These are phyloP conservation scores for Aureobasidium sp. DNA, from an alignment of 2,329 filamentous ascomycete species.

Conservation along the genomic window DNA sequence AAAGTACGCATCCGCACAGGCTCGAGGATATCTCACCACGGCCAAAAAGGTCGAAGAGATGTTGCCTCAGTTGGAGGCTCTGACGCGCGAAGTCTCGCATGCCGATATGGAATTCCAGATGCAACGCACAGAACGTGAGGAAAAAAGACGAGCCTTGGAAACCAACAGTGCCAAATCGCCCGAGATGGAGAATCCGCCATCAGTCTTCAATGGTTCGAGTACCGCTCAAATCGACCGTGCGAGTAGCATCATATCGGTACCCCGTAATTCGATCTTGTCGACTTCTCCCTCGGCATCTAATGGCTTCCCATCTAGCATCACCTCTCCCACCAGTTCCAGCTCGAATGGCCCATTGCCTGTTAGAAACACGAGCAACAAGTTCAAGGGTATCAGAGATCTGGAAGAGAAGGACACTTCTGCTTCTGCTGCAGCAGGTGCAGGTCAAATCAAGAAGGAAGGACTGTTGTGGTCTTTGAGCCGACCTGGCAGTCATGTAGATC, in stretches of 20 bases:
- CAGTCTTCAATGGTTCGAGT: not conserved
- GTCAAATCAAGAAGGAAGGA: slow-evolving; percentile 79
- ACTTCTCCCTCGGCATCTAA: slow-evolving; percentile 6
- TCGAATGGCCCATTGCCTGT: slow-evolving; percentile 17
- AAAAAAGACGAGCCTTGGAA: slow-evolving; percentile 82
- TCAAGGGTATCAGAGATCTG: slow-evolving; percentile 86
- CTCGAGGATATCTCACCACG: slow-evolving; percentile 69
- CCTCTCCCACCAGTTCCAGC: not conserved
- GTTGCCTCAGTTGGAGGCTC: slow-evolving; percentile 79
- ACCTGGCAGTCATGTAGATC: slow-evolving; percentile 89
- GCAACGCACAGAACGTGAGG: slow-evolving; percentile 86
- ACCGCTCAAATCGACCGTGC: not conserved
- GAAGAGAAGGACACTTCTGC: slow-evolving; percentile 64
- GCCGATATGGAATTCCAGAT: slow-evolving; percentile 97
- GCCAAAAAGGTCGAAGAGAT: slow-evolving; percentile 82
- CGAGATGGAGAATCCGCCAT: not conserved
- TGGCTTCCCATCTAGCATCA: not conserved
- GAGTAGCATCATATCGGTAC: slow-evolving; percentile 8
- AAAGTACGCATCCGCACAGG: slow-evolving; percentile 85
- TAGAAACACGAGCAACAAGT: slow-evolving; percentile 46
- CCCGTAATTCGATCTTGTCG: slow-evolving; percentile 7
- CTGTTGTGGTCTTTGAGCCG: slow-evolving; percentile 89
- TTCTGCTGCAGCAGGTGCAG: slow-evolving; percentile 46
- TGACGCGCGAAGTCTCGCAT: slow-evolving; percentile 80
- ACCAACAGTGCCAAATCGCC: slow-evolving; percentile 54